A percentile compares a stretch with the other conserved stretches of the same genome.
Evolutionary conservation across 2,329 filamentous ascomycete species (phyloP).

Genomic region (Penicillium sp.): DNA sequence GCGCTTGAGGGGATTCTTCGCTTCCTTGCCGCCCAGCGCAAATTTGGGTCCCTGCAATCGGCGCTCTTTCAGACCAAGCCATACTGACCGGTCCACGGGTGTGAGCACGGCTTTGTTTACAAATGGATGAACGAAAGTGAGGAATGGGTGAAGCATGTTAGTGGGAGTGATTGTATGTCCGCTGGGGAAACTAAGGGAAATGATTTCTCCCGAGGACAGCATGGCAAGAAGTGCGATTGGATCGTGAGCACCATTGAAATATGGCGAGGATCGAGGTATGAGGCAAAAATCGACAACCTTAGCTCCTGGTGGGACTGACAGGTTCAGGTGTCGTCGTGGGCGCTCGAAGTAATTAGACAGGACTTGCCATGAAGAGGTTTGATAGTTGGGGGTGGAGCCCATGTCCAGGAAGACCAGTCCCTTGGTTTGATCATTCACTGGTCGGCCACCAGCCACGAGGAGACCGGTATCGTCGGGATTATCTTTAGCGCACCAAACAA

Average conservation of each 20-base stretch:
- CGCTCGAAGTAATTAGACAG: constrained; percentile 73
- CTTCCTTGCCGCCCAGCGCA: constrained; percentile 73
- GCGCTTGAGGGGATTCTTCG: constrained; percentile 64
- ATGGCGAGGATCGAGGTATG: constrained; percentile 75
- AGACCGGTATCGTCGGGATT: constrained; percentile 92
- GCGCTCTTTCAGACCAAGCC: constrained; percentile 87
- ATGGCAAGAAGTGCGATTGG: constrained; percentile 79
- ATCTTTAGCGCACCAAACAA: constrained; percentile 90
- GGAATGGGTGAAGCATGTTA: constrained; percentile 82
- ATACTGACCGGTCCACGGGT: constrained; percentile 70
- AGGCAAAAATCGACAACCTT: constrained; percentile 77
- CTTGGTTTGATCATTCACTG: constrained; percentile 63
- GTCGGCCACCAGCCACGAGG: constrained; percentile 76
- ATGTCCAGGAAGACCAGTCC: constrained; percentile 87
- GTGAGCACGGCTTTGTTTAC: constrained; percentile 69
- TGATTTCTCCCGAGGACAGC: constrained; percentile 79
- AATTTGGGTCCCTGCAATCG: constrained; percentile 74
- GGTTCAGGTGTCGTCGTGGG: constrained; percentile 65
- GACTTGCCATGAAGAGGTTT: constrained; percentile 84
- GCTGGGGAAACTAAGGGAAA: constrained; percentile 87
- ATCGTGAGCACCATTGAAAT: constrained; percentile 84
- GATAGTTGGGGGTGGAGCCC: constrained; percentile 81
- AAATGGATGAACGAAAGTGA: constrained; percentile 88
- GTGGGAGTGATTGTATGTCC: constrained; percentile 88
- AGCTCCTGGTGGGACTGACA: constrained; percentile 73